Base-by-base conservation (phyloP, 1,284 basidiomycete species). In the Ceratobasidium sp. region DNA sequence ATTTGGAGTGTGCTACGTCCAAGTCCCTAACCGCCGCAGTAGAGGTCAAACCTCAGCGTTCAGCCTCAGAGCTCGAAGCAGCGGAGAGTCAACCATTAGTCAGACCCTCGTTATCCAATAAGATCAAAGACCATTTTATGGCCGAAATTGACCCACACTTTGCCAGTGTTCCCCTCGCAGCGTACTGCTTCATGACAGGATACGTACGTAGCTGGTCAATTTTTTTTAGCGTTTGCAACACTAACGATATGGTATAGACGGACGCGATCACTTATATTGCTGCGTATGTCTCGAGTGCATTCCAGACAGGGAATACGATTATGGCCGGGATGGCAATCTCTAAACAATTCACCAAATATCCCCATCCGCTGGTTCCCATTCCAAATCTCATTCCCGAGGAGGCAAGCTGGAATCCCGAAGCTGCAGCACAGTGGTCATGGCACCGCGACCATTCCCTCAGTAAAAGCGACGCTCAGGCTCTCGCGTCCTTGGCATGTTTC, bases 181-280 rank as follows among this genome's bases (percentile, higher is more conserved):
- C 86, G 9, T 94, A 88, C 78, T 94, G 92, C 80, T 93, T 94
- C 81, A 89, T 95, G 87, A 95, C 93, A 0, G 93, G 93, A 85
- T 91, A 78, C 76, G 87, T 84, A 65, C 45, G 50, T 28, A 43
- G 5, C 18, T 10, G 14, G 8, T 39, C 14, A 14, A 6, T 6
- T 39, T 6, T 6, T 39, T 14, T 6, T 14, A 39, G 14, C 14
- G 8, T 6, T 39, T 39, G 14, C 6, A 39, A 6, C 6, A 39
- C 8, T 14, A 39, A 14, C 36, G n/a, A n/a, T 39, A 14, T 39
- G 36, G 14, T 39, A 46, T 69, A n/a, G 77, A 91, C 90, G 21
- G 88, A 91, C 76, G 85, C 88, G 1, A 83, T 94, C n/a, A 89
- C 88, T 0, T 95, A 94, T 83, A 88, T 91, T 55, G 90, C 93